Conservation (phyloP, 805 yeast species). For the Hanseniaspora hatyaiensis region DNA sequence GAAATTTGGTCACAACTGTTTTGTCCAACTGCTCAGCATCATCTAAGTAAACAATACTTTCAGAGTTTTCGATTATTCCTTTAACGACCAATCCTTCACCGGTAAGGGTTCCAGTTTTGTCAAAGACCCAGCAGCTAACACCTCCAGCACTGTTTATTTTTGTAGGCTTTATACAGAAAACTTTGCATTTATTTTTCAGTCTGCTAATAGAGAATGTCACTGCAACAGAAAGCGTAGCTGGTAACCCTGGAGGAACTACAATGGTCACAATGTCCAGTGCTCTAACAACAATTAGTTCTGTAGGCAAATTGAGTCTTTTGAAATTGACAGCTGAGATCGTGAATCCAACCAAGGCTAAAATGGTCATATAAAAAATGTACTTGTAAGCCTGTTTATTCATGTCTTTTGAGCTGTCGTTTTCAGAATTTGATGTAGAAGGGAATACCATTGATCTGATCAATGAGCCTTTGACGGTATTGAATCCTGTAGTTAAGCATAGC, state of each 20-base stretch:
- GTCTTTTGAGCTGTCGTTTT: conserved; percentile 40
- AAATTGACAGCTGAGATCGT: conserved; percentile 73
- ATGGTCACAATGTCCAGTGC: conserved; percentile 91
- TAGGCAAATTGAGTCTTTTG: conserved; percentile 59
- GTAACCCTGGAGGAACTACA: conserved; percentile 97
- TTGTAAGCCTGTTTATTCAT: conserved; percentile 90
- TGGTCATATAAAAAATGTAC: conserved; percentile 88
- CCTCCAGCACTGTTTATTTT: conserved; percentile 95
- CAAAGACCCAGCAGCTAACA: conserved; percentile 80
- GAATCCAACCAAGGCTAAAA: conserved; percentile 77
- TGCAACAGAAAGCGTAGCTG: conserved; percentile 94
- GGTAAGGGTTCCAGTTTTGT: conserved; percentile 93
- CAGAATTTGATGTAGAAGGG: conserved; percentile 60
- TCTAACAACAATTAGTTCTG: conserved; percentile 61
- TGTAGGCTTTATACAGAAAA: conserved; percentile 89
- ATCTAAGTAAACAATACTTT: conserved; percentile 64
- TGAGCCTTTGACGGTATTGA: conserved; percentile 91
- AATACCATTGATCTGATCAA: conserved; percentile 89
- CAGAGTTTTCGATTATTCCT: conserved; percentile 37
- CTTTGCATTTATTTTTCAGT: conserved; percentile 44
- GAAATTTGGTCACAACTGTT: not conserved
- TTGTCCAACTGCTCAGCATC: conserved; percentile 55
- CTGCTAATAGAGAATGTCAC: conserved; percentile 82
- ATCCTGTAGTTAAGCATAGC: conserved; percentile 78
- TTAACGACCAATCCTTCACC: conserved; percentile 91